These are phyloP conservation scores for Dichotomopilus funicola DNA, from an alignment of 2,329 filamentous ascomycete genomes.

Conservation along the genomic window DNA sequence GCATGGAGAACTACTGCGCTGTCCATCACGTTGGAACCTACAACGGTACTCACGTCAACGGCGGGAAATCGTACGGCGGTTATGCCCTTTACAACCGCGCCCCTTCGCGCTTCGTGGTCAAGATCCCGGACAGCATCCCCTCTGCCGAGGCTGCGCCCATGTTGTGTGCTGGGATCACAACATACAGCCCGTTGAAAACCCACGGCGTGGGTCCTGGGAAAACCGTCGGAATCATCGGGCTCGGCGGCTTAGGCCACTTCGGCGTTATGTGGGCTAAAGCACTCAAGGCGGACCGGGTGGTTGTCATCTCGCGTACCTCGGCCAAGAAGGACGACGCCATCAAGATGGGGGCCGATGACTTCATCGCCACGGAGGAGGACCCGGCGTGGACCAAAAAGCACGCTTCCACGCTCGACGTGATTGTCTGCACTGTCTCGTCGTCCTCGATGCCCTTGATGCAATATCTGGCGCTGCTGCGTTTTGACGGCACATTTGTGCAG, in stretches of 20 bases:
- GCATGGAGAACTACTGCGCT: constrained; percentile 37
- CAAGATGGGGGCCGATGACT: constrained; percentile 51
- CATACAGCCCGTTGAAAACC: constrained; percentile 56
- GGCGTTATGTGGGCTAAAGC: constrained; percentile 63
- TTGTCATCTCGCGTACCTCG: constrained; percentile 50
- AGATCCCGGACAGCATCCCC: constrained; percentile 38
- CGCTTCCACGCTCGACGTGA: constrained; percentile 47
- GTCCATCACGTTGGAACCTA: constrained; percentile 45
- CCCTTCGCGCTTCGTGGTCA: constrained; percentile 40
- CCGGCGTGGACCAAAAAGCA: constrained; percentile 49
- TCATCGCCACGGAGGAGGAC: constrained; percentile 41
- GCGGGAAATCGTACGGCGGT: constrained; percentile 55
- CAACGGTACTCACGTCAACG: constrained; percentile 43
- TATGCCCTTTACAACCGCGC: constrained; percentile 33
- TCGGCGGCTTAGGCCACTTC: constrained; percentile 65
- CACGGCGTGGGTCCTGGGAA: constrained; percentile 63
- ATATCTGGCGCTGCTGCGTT: constrained; percentile 59
- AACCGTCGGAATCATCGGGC: constrained; percentile 59
- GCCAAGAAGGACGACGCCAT: constrained; percentile 49
- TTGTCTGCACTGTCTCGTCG: constrained; percentile 51
- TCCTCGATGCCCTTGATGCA: constrained; percentile 51
- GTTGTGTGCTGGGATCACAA: constrained; percentile 64
- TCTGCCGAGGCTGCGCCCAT: constrained; percentile 50
- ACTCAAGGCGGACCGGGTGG: constrained; percentile 54
- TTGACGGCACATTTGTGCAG: constrained; percentile 40